Evolutionary conservation across 1,139 yeast species (phyloP), one percentile per base, ranked within the genome.

Genomic region (Blastobotrys buckinghamii): DNA sequence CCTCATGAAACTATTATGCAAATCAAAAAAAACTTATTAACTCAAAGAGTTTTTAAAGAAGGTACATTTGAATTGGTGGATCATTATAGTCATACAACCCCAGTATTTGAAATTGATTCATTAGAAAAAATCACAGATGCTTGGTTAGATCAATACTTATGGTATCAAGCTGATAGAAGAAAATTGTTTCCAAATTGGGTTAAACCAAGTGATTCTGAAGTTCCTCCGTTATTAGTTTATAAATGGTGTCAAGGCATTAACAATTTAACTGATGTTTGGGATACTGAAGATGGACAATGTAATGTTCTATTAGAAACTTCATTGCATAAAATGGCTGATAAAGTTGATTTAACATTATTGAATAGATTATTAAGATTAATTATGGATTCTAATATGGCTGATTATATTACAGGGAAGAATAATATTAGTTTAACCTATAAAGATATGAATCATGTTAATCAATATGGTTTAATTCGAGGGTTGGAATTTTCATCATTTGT

Each of bases 181-280:
- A 81, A 82, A 17, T 69, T 94, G 36, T 94, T 94, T 67, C 99
- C 99, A 2, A 84, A 84, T 61, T 94, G 98, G 98, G 75, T 92
- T 42, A 92, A 94, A 63, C 98, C 99, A 5, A 82, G 87, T 56
- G 98, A 92, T 60, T 80, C 88, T 29, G 98, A 94, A 63, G 85
- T 92, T 22, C 95, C 97, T 0, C 98, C 97, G 0, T 67, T 90
- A 38, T 71, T 90, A 53, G 95, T 86, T 0, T 90, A 92, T 68
- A 92, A 90, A 62, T 92, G 97, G 96, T 82, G 90, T 59, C 96
- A 87, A 60, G 96, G 96, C n/a, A 75, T 92, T 49, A 92, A 89
- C 62, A 88, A 89, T 58, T 67, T 89, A 46, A 70, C 77, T 8
- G 73, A 79, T 39, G 84, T 90, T 1, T 92, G 98, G 98, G 80